phyloP scores from a whole-genome alignment of 1,139 yeast species.

The Eremothecium gossypii region DNA sequence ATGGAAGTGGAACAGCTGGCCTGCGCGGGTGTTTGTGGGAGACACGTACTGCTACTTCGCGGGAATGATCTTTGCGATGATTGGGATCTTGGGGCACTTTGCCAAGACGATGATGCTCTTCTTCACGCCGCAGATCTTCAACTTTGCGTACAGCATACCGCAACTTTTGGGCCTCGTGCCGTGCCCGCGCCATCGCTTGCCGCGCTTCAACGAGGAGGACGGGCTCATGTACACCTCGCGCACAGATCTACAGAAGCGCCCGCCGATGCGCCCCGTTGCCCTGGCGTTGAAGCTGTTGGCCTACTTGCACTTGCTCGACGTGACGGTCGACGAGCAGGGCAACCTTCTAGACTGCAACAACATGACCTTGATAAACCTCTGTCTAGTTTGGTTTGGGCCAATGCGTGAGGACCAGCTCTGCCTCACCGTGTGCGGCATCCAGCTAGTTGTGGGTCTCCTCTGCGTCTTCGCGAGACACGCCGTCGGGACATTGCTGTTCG shows the following conservation, averaged over 20 bases:
- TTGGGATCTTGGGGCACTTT: conserved; percentile 92
- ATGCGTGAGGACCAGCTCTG: conserved; percentile 75
- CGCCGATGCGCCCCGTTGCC: conserved; percentile 29
- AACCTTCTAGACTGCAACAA: conserved; percentile 48
- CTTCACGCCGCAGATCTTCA: conserved; percentile 82
- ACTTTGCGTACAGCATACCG: conserved; percentile 82
- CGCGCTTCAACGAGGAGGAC: conserved; percentile 56
- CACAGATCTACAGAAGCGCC: conserved; percentile 36
- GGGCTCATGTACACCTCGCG: conserved; percentile 73
- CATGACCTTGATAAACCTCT: conserved; percentile 77
- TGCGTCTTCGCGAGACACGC: conserved; percentile 75
- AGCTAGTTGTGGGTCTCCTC: conserved; percentile 52
- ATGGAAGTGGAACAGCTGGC: conserved; percentile 76
- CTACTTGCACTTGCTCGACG: conserved; percentile 41
- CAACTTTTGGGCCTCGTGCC: conserved; percentile 80
- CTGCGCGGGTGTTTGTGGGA: conserved; percentile 90
- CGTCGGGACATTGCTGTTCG: conserved; percentile 78
- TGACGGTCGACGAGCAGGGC: conserved; percentile 23
- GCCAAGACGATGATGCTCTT: conserved; percentile 82
- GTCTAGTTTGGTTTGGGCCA: conserved; percentile 82
- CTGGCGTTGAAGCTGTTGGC: conserved; percentile 29
- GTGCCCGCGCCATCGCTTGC: conserved; percentile 93
- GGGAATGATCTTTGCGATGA: conserved; percentile 97
- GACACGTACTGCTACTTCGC: conserved; percentile 97
- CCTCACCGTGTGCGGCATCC: conserved; percentile 45